phyloP scores from a whole-genome alignment of 2,329 filamentous ascomycete genomes.

The Penicillium sp. region DNA sequence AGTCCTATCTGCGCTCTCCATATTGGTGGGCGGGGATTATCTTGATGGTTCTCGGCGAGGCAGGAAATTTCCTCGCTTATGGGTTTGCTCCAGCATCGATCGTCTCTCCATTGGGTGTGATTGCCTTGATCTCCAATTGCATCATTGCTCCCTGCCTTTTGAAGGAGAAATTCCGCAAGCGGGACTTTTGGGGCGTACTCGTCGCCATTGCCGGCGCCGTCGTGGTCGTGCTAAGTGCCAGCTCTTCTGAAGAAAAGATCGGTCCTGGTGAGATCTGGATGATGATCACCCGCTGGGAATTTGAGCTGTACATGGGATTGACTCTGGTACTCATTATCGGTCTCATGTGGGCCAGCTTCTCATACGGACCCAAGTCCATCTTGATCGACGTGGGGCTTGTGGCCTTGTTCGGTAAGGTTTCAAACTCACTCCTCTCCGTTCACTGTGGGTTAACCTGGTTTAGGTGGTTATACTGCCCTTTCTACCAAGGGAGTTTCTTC shows the following conservation, averaged over 20 bases:
- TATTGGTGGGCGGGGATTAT: constrained; percentile 97
- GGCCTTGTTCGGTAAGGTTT: constrained; percentile 71
- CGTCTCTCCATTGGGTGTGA: constrained; percentile 92
- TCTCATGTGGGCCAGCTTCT: constrained; percentile 75
- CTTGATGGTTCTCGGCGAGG: constrained; percentile 86
- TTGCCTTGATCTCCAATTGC: constrained; percentile 92
- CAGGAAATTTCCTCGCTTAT: constrained; percentile 94
- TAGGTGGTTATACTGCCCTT: constrained; percentile 90
- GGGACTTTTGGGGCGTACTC: constrained; percentile 82
- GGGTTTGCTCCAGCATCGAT: constrained; percentile 97
- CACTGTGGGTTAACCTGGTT: background rate
- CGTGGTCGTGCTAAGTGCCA: constrained; percentile 86
- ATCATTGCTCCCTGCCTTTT: constrained; percentile 92
- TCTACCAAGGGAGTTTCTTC: constrained; percentile 96
- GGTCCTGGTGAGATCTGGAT: constrained; percentile 85
- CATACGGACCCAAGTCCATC: constrained; percentile 78
- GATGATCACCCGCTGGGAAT: constrained; percentile 80
- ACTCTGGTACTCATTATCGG: constrained; percentile 66
- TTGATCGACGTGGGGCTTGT: constrained; percentile 90
- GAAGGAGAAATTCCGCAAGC: constrained; percentile 77
- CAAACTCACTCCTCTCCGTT: too few species aligned
- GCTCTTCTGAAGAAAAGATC: constrained; percentile 80
- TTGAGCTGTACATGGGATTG: constrained; percentile 81
- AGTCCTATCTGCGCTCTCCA: constrained; percentile 78
- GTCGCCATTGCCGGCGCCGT: constrained; percentile 84